Evolutionary conservation across 2,329 filamentous ascomycete species (phyloP).

Genomic region (Xylariaceae sp.): DNA sequence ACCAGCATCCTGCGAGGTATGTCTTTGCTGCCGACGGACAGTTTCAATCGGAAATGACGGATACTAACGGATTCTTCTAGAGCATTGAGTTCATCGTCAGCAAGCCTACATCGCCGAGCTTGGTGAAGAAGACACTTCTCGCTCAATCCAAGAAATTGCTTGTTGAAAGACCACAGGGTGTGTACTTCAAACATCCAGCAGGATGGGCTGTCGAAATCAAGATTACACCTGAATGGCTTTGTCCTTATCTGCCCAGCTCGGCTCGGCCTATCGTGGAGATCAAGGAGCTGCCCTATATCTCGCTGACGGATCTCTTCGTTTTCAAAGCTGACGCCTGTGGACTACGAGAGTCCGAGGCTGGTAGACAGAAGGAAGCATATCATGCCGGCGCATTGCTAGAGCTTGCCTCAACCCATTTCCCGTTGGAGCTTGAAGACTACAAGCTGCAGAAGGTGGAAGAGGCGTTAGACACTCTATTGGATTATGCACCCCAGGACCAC

Average conservation of each 20-base stretch:
- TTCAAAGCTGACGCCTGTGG: constrained; percentile 20
- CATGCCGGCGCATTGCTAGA: constrained; percentile 14
- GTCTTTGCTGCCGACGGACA: neutral
- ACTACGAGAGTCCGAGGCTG: constrained; percentile 16
- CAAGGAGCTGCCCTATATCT: constrained; percentile 13
- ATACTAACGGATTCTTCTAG: constrained; percentile 7
- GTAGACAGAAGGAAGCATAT: constrained; percentile 11
- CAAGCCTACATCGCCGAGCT: constrained; percentile 15
- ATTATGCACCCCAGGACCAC: constrained; percentile 12
- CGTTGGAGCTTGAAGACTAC: constrained; percentile 12
- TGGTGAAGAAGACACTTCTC: constrained; percentile 17
- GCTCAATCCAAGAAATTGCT: constrained; percentile 10
- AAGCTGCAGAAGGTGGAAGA: constrained; percentile 15
- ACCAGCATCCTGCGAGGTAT: constrained; percentile 10
- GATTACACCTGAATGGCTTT: constrained; percentile 20
- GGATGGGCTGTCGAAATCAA: constrained; percentile 17
- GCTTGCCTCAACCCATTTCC: constrained; percentile 16
- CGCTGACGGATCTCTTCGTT: constrained; percentile 17
- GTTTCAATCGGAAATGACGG: neutral
- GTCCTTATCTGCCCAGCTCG: constrained; percentile 15
- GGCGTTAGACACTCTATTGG: constrained; percentile 17
- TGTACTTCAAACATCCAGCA: constrained; percentile 15
- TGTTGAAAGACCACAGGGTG: constrained; percentile 11
- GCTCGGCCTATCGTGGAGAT: constrained; percentile 9
- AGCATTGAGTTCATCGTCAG: constrained; percentile 18